Evolutionary conservation across 2,329 filamentous ascomycete genomes (phyloP).

Genomic region (Rhynchosporium graminicola): DNA sequence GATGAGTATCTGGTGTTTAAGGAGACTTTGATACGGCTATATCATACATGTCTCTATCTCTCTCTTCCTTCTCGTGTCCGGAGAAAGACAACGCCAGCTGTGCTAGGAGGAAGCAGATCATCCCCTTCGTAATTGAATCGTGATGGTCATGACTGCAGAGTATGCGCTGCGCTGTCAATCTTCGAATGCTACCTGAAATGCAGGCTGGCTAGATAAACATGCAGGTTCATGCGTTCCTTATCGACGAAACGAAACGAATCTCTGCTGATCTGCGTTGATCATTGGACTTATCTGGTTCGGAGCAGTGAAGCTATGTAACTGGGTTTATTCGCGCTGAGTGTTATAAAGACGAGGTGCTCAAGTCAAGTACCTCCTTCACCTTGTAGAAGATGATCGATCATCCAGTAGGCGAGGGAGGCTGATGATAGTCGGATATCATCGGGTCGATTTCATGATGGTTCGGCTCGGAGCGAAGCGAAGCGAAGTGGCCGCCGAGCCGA

Average conservation of each 20-base stretch:
- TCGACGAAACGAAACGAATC: slow-evolving; percentile 10
- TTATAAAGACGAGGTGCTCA: too few species aligned
- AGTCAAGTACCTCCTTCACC: too few species aligned
- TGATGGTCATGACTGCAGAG: slow-evolving; percentile 3
- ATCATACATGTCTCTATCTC: slow-evolving; percentile 4
- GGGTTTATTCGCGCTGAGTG: too few species aligned
- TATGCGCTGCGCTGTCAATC: slow-evolving; percentile 10
- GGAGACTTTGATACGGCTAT: not conserved
- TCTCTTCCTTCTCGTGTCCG: not conserved
- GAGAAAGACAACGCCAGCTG: not conserved
- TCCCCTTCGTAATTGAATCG: not conserved
- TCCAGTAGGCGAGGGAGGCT: too few species aligned
- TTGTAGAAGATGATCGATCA: too few species aligned
- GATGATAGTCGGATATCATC: too few species aligned
- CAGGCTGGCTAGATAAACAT: not conserved
- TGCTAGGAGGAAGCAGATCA: not conserved
- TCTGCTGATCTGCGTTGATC: not conserved
- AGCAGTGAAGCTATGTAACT: too few species aligned
- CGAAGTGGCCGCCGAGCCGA: too few species aligned
- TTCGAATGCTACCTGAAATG: slow-evolving; percentile 7
- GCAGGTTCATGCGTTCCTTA: slow-evolving; percentile 7
- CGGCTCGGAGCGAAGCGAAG: too few species aligned
- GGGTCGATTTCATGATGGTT: too few species aligned
- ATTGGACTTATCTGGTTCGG: not conserved
- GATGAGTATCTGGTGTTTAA: not conserved